phyloP scores from a whole-genome alignment of 805 yeast species.

The Metschnikowia lochheadii region DNA sequence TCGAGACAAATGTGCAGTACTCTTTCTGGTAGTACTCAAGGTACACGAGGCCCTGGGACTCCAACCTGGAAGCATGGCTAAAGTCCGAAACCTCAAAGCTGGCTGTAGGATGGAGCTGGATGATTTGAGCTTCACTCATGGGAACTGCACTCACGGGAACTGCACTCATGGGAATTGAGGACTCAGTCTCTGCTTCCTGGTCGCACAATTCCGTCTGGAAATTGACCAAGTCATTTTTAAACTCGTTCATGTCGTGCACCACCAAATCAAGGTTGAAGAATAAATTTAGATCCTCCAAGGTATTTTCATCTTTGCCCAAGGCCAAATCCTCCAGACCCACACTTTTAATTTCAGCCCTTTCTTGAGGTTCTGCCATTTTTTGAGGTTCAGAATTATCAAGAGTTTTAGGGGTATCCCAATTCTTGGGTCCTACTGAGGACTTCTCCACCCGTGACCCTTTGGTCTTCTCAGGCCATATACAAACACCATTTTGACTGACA shows the following conservation, averaged over 20 bases:
- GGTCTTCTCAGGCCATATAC: constrained; percentile 11
- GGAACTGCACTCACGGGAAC: background rate
- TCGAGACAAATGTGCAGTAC: constrained; percentile 16
- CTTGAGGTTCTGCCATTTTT: too few relatives aligned
- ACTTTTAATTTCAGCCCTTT: too few relatives aligned
- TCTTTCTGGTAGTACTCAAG: constrained; percentile 17
- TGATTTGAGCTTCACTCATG: background rate
- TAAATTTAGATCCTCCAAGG: background rate
- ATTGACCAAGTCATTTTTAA: constrained; percentile 13
- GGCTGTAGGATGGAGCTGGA: background rate
- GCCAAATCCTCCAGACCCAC: background rate
- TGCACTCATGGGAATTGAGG: background rate
- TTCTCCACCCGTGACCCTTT: background rate
- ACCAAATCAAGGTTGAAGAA: constrained; percentile 6
- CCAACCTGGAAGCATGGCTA: constrained; percentile 10
- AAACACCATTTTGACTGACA: constrained; percentile 1
- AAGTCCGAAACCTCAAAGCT: constrained; percentile 6
- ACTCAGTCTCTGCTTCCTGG: constrained; percentile 3
- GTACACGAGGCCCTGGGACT: constrained; percentile 16
- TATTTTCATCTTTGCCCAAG: background rate
- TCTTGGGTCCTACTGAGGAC: background rate
- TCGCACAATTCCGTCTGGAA: constrained; percentile 15
- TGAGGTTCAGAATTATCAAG: too few relatives aligned
- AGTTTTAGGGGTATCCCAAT: too few relatives aligned
- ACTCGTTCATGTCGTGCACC: constrained; percentile 14